Percentiles rank a stretch among this genome's conserved stretches.
Conservation (phyloP, 257 asterid genomes). For the Solanum etuberosum region DNA sequence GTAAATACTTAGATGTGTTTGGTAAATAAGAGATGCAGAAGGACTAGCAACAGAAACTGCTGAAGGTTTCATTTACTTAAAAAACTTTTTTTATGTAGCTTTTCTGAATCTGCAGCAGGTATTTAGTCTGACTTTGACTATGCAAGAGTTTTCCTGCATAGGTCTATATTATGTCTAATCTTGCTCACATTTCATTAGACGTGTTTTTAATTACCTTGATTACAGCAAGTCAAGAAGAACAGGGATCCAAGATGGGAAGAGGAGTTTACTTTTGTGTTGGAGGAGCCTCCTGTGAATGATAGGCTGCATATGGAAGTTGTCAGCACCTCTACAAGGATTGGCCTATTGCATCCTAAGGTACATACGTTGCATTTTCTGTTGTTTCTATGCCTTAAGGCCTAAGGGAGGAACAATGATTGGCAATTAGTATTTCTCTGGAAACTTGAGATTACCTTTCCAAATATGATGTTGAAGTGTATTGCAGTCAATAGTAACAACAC, state of each 20-base stretch:
- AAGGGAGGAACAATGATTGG: background rate
- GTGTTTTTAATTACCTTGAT: background rate
- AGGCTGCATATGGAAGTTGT: conserved; percentile 70
- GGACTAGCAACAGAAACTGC: background rate
- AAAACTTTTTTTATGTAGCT: background rate
- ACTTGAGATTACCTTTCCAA: background rate
- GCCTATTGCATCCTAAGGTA: conserved; percentile 96
- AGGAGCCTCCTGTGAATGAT: conserved; percentile 77
- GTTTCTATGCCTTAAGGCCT: background rate
- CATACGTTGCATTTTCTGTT: background rate
- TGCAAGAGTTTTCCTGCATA: background rate
- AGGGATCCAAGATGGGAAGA: conserved; percentile 98
- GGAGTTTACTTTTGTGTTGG: conserved; percentile 65
- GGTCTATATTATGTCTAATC: background rate
- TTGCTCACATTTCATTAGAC: background rate
- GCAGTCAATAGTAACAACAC: background rate
- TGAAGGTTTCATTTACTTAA: background rate
- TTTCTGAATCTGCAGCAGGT: background rate
- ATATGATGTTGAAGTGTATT: background rate
- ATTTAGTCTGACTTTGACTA: background rate
- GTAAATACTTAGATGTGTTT: background rate
- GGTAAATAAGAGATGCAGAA: background rate
- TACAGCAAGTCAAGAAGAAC: conserved; percentile 89
- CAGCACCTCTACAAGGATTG: conserved; percentile 76
- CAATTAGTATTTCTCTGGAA: background rate